Base-by-base conservation (phyloP, 129 eudicot species). In the Deinandra increscens region DNA sequence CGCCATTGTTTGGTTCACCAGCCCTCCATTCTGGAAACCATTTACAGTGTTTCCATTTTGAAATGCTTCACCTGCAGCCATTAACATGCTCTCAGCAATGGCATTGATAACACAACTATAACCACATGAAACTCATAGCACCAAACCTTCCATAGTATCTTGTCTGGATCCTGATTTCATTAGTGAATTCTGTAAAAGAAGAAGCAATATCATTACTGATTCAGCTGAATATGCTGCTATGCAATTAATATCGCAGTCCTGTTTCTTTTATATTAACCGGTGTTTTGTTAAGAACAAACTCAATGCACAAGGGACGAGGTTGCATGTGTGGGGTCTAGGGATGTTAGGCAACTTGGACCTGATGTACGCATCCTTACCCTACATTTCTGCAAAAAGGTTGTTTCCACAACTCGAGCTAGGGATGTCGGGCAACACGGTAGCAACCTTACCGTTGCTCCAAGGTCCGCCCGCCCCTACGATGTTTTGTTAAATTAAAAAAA, bases 21-120 rank as follows among this genome's bases (percentile, higher is more conserved):
- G 66, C 9, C 85, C 85, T 62, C 99, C 99, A 67, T 87, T 89
- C 74, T 84, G 98, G 38, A 79, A 81, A 77, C 79, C 82, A 69
- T 86, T 85, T 54, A 71, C 78, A 14, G 73, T 62, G 66, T 78
- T 80, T 42, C 96, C 97, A 70, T 83, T 94, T 62, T 86, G 97
- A 73, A 85, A 70, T 50, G 79, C 81, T 73, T 85, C 96, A 59
- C 83, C 96, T 86, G 86, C 69, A 72, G 42, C 49, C 53, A 73
- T 63, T 14, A 50, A 59, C 50, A 64, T 65, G 13, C 29, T n/a
- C 10, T 69, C 44, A 23, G 42, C 49, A 60, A 7, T 36, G 43
- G 37, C 45, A n/a, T 74, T 36, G 67, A 38, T 75, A 37, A 31
- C 53, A 45, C n/a, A 0, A 37, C 34, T 3, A 60, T 29, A 14